phyloP scores from a whole-genome alignment of 2,329 filamentous ascomycete species.

The Trichoderma polysporum region DNA sequence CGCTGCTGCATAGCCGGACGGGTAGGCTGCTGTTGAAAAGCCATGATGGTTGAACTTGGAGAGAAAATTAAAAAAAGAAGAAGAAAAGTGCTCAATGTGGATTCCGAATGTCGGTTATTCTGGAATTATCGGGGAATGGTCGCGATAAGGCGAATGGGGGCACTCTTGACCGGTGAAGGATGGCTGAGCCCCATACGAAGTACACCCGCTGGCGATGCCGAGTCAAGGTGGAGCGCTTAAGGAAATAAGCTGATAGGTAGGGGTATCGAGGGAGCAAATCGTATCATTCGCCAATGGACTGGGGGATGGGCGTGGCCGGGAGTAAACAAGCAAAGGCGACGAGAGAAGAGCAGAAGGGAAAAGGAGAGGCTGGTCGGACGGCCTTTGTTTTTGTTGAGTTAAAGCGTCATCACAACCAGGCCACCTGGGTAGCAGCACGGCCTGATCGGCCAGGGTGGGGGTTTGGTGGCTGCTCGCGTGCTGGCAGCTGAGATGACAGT shows the following conservation, averaged over 20 bases:
- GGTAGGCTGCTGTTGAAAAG: slow-evolving; percentile 61
- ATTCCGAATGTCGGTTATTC: slow-evolving; percentile 15
- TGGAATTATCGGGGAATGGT: slow-evolving; percentile 12
- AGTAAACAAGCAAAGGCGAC: background rate
- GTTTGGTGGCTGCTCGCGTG: slow-evolving; percentile 20
- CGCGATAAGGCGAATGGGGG: slow-evolving; percentile 14
- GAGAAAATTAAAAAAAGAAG: background rate
- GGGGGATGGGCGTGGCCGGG: background rate
- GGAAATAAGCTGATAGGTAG: background rate
- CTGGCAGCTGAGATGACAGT: slow-evolving; percentile 18
- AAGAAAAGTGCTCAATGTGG: slow-evolving; percentile 2
- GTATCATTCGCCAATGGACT: slow-evolving; percentile 13
- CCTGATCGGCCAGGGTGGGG: slow-evolving; percentile 13
- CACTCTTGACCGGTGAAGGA: slow-evolving; percentile 9
- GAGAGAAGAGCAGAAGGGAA: background rate
- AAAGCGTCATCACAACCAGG: slow-evolving; percentile 5
- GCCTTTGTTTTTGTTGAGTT: slow-evolving; percentile 7
- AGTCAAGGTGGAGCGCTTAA: slow-evolving; percentile 9
- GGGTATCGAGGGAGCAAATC: background rate
- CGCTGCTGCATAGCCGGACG: slow-evolving; percentile 54
- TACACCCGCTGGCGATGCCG: background rate
- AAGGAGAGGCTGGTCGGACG: background rate
- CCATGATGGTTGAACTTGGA: slow-evolving; percentile 41
- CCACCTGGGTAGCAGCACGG: slow-evolving; percentile 6
- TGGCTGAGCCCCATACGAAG: background rate